Evolutionary conservation across 2,329 filamentous ascomycete species (phyloP), one percentile per base, ranked within the genome.

Genomic region (Rhynchosporium secalis): DNA sequence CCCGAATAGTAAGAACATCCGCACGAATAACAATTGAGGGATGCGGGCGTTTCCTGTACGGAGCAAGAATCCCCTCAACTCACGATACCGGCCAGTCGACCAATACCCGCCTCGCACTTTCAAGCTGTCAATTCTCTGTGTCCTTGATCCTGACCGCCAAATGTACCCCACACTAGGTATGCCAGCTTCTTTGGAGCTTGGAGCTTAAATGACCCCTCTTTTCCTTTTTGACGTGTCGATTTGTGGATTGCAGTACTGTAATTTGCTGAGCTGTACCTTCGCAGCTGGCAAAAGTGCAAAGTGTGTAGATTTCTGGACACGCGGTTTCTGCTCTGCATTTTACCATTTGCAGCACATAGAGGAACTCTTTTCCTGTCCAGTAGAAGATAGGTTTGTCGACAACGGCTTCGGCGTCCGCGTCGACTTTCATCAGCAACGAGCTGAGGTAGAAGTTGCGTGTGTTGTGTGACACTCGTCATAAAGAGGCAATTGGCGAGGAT

Each of bases 111-210:
- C 26, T 29, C 33, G 57, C 13, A 46, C 60, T 51, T 58, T 31
- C 20, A n/a, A 43, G 46, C 47, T 65, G 48, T n/a, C 31, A 60
- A 63, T 38, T 33, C 48, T 41, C 58, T 59, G 55, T 51, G 58
- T 52, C 51, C 49, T 58, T 59, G 58, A 67, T 65, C 62, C 61
- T 66, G 66, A 68, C 68, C 68, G 66, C 68, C 62, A 67, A 65
- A 68, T 66, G 63, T 68, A 69, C 67, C 67, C 67, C 64, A 68
- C 64, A 69, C 60, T 20, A 20, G 20, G 20, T 66, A 69, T 61
- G 65, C 63, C 56, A n/a, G 20, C 20, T 20, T 45, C 36, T 29
- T 40, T 13, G 51, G 38, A 20, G 51, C 20, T 26, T 41, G 54
- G 55, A 41, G 10, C 36, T 43, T 20, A 20, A 20, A 20, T 45